Conservation (phyloP, 805 yeast genomes). For the Peterozyma xylosa region DNA sequence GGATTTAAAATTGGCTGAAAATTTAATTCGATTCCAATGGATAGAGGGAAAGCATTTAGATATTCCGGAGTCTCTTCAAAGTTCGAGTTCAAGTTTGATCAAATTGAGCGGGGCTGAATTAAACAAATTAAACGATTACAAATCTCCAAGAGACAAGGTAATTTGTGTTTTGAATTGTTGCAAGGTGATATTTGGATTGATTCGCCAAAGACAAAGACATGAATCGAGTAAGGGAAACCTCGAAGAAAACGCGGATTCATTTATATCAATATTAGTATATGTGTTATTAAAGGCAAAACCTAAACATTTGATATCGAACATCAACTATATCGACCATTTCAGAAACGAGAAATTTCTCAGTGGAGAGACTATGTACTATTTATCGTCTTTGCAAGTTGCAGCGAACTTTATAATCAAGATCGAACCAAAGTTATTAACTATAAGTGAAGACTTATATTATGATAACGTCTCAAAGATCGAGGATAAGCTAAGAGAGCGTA, state of each 20-base stretch:
- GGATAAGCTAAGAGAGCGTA: constrained; percentile 35
- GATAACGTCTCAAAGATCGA: constrained; percentile 15
- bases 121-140: constrained; percentile 67
- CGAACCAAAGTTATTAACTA: constrained; percentile 48
- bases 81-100: constrained; percentile 45
- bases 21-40: constrained; percentile 36
- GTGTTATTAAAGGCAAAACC: constrained; percentile 69
- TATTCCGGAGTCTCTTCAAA: constrained; percentile 42
- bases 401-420: constrained; percentile 68
- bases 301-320: constrained; percentile 61
- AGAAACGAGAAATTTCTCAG: constrained; percentile 64
- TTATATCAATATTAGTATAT: constrained; percentile 81
- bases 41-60: constrained; percentile 73
- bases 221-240: constrained; percentile 26
- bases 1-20: constrained; percentile 54
- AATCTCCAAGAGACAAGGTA: constrained; percentile 92
- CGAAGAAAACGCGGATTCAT: constrained; percentile 87
- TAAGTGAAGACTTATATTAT: constrained; percentile 46
- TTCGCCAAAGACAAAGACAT: constrained; percentile 44
- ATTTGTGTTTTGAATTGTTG: constrained; percentile 89
- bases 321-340: constrained; percentile 80
- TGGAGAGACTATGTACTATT: constrained; percentile 89
- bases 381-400: constrained; percentile 88
- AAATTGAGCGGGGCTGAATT: constrained; percentile 68
- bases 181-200: constrained; percentile 82